These are phyloP conservation scores for Sechiopsis laciniata DNA, from an alignment of 306 rosid genomes.

Conservation along the genomic window DNA sequence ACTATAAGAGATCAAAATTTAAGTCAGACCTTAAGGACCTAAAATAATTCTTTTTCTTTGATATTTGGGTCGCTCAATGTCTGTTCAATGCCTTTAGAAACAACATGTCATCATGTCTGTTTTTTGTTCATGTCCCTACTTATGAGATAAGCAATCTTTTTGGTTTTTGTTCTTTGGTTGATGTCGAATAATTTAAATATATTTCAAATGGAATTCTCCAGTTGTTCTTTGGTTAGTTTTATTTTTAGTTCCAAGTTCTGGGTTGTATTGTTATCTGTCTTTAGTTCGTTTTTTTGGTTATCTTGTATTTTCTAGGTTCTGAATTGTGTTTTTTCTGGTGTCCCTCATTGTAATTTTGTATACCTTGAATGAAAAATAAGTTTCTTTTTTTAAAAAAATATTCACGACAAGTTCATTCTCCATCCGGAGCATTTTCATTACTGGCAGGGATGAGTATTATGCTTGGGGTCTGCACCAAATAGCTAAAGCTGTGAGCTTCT, in stretches of 20 bases:
- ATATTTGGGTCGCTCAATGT: not conserved
- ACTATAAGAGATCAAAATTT: conserved; percentile 1
- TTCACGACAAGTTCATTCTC: not conserved
- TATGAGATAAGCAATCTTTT: not conserved
- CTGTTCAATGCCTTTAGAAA: not conserved
- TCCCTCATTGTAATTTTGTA: not conserved
- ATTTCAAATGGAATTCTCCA: not conserved
- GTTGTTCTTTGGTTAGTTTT: not conserved
- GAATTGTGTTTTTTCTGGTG: conserved; percentile 3
- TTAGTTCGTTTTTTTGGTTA: not conserved
- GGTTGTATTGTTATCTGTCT: not conserved
- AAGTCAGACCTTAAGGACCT: not conserved
- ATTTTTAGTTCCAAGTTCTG: not conserved
- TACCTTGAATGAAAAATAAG: not conserved
- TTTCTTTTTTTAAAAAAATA: not conserved
- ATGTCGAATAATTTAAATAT: not conserved
- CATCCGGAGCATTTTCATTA: not conserved
- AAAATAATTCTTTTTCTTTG: not conserved
- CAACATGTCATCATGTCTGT: not conserved
- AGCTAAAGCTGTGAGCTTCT: conserved; percentile 97
- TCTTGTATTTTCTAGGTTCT: not conserved
- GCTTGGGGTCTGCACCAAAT: conserved; percentile 94
- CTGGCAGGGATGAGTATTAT: conserved; percentile 84
- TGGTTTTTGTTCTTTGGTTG: not conserved
- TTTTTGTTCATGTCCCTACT: not conserved